phyloP scores from a whole-genome alignment of 129 eudicot species.

The Deinandra increscens region DNA sequence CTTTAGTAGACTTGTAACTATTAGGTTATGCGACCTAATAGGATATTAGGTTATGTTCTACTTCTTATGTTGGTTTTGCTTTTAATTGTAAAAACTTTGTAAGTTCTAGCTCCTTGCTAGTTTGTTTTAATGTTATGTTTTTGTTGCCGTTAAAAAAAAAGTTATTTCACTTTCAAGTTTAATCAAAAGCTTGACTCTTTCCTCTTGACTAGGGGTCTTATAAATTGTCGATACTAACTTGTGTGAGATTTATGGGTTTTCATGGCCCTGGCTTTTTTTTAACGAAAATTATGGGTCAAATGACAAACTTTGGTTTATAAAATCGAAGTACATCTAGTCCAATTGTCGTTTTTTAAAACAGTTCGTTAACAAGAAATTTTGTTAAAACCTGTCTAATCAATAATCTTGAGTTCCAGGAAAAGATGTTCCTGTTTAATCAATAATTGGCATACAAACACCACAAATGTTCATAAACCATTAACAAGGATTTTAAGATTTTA shows the following conservation, averaged over 20 bases:
- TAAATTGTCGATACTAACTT: not conserved
- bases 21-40: no score
- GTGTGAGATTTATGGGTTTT: no score
- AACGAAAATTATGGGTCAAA: not conserved
- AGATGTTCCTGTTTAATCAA: not conserved
- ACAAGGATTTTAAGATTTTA: not conserved
- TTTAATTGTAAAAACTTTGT: no score
- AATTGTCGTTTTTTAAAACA: no score
- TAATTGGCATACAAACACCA: not conserved
- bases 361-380: not conserved
- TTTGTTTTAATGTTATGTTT: no score
- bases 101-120: no score
- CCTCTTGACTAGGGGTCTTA: no score
- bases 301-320: not conserved
- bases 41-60: no score
- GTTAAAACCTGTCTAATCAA: not conserved
- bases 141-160: no score
- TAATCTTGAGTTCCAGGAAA: not conserved
- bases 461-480: not conserved
- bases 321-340: no score
- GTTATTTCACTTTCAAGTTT: not conserved
- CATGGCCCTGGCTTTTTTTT: no score
- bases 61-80: no score
- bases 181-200: not conserved
- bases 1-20: slow-evolving; percentile 30